Base-by-base conservation (phyloP, 352 stramenopile species). In the Phytophthora fragariaefolia region DNA sequence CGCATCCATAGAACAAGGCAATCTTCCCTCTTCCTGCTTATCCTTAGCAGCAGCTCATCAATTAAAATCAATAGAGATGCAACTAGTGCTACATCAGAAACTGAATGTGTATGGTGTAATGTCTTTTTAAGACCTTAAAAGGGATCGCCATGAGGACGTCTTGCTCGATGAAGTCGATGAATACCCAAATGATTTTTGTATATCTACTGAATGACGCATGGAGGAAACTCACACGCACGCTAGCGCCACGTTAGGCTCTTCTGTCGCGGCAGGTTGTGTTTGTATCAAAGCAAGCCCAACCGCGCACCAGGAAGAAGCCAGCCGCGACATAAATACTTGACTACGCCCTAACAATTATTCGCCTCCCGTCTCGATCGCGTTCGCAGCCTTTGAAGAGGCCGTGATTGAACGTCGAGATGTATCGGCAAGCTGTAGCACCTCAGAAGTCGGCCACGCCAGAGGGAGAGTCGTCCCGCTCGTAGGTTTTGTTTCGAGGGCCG, bases 401-500 rank as follows among this genome's bases (percentile, higher is more conserved):
- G 51, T 48, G 58, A 52, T 6, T n/a, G n/a, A 27, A 34, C 43
- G 22, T 51, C 46, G 22, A 64, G 32, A 64, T 54, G 36, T 52
- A 9, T 26, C 48, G 15, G 56, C 18, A 64, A 42, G 48, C 34
- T 55, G 43, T 36, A 49, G 28, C n/a, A 70, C 34, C 57, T 72
- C 50, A 80, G 36, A 84, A 83, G 30, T 90, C 81, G 20, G 73
- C 75, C 58, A 96, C 88, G 32, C 80, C 74, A 2, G 82, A 77
- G 42, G 88, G 88, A 15, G 88, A 96, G 52, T 88, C 84, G 57
- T 96, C 85, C 52, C 80, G 74, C 17, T 77, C 70, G 30, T 75
- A 73, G 59, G 52, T 79, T 58, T 94, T 91, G 73, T 82, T 83
- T n/a, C 74, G 80, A 71, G 88, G 82, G 38, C 82, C 82, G 59